Percentiles rank a stretch among this genome's conserved stretches.
These are phyloP conservation scores for Cyanodermella asteris DNA, from an alignment of 2,329 filamentous ascomycete genomes.

Conservation along the genomic window DNA sequence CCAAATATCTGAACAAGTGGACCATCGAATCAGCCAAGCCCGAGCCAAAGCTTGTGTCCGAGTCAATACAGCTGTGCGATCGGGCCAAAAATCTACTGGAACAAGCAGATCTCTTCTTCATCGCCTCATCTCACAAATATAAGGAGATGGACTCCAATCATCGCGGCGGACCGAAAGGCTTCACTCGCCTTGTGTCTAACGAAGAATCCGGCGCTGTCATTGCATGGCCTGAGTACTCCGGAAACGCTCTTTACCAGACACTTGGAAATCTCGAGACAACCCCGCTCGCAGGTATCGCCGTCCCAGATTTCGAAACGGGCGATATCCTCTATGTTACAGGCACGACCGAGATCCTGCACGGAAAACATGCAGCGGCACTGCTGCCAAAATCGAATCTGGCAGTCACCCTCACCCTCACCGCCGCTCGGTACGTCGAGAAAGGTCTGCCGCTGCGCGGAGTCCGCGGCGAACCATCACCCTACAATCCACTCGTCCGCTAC, in stretches of 20 bases:
- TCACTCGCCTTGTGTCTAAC: slow-evolving; percentile 46
- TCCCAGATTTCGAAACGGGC: slow-evolving; percentile 54
- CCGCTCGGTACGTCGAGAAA: slow-evolving; percentile 38
- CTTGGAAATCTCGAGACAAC: slow-evolving; percentile 53
- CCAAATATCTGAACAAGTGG: slow-evolving; percentile 69
- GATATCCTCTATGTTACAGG: slow-evolving; percentile 58
- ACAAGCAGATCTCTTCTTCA: slow-evolving; percentile 54
- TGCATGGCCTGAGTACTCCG: slow-evolving; percentile 65
- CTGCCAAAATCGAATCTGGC: slow-evolving; percentile 52
- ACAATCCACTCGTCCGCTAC: slow-evolving; percentile 52
- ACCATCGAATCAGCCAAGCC: slow-evolving; percentile 34
- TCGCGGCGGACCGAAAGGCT: slow-evolving; percentile 52
- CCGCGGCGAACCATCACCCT: slow-evolving; percentile 42
- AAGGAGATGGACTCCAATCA: slow-evolving; percentile 66
- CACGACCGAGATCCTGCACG: slow-evolving; percentile 41
- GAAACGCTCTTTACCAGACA: slow-evolving; percentile 66
- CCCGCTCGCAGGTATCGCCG: slow-evolving; percentile 43
- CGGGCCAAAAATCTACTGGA: slow-evolving; percentile 37
- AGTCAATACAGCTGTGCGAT: slow-evolving; percentile 25
- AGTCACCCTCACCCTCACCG: slow-evolving; percentile 41
- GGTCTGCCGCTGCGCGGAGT: slow-evolving; percentile 47
- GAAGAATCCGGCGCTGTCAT: slow-evolving; percentile 25
- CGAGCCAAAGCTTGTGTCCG: slow-evolving; percentile 28
- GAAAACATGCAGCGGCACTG: slow-evolving; percentile 35
- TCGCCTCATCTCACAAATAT: slow-evolving; percentile 41